These are phyloP conservation scores for Aspergillus cristatus DNA, from an alignment of 495 filamentous ascomycete genomes.

Conservation along the genomic window DNA sequence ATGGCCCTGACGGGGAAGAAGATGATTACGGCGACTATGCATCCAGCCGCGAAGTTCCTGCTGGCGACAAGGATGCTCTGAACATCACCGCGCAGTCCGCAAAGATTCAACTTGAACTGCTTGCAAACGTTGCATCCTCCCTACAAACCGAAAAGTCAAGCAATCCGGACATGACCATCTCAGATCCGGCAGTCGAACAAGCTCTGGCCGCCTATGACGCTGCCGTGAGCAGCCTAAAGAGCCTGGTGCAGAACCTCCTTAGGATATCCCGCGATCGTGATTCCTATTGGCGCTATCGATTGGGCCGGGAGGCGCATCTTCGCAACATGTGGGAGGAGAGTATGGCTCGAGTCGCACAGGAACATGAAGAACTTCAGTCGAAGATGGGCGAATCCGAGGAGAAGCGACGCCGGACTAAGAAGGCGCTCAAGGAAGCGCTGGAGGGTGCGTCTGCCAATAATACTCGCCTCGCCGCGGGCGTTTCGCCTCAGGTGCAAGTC, in stretches of 20 bases:
- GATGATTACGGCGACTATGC: slow-evolving; percentile 77
- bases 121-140: slow-evolving; percentile 74
- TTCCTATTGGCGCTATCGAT: slow-evolving; percentile 90
- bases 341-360: slow-evolving; percentile 86
- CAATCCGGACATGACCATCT: slow-evolving; percentile 59
- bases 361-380: slow-evolving; percentile 84
- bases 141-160: slow-evolving; percentile 61
- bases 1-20: slow-evolving; percentile 44
- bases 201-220: slow-evolving; percentile 82
- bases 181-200: slow-evolving; percentile 64
- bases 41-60: slow-evolving; percentile 64
- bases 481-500: slow-evolving; percentile 14
- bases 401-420: slow-evolving; percentile 82
- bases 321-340: slow-evolving; percentile 97
- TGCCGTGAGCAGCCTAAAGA: slow-evolving; percentile 79
- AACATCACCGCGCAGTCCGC: slow-evolving; percentile 94
- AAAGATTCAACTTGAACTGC: slow-evolving; percentile 80
- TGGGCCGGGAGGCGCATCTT: slow-evolving; percentile 81
- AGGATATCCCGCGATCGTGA: slow-evolving; percentile 90
- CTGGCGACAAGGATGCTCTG: slow-evolving; percentile 78
- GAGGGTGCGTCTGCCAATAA: slow-evolving; percentile 45
- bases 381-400: slow-evolving; percentile 83
- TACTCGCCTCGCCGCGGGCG: slow-evolving; percentile 32
- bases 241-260: slow-evolving; percentile 75
- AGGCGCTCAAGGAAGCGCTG: slow-evolving; percentile 78